Evolutionary conservation across 768 basidiomycete genomes (phyloP), one percentile per base, ranked within the genome.

Genomic region (Termitomyces bulborhizus): DNA sequence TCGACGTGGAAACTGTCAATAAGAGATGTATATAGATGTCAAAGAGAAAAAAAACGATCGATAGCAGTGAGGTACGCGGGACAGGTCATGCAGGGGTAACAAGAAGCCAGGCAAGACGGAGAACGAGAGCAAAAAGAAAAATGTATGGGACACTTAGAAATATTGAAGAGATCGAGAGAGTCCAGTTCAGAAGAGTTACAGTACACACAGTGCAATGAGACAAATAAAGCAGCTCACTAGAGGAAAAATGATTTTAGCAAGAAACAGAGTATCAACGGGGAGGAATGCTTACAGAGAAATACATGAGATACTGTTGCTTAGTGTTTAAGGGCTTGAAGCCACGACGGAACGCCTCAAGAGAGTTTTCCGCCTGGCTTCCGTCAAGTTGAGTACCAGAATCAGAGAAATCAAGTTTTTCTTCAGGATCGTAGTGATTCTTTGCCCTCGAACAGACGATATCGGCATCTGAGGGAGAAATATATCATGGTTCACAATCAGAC

Each of bases 381-480:
- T 77, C 76, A 37, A 69, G 55, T 29, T 79, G 73, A 1, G 81
- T 82, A n/a, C 73, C 78, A 0, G 79, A 74, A 12, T 86, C 86
- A 0, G 83, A 81, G 57, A 86, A 75, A 60, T 85, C 80, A 0
- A 88, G 59, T 6, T 70, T 65, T n/a, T 72, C 73, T 18, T 76
- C 71, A 1, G 90, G 88, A 55, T 85, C 81, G 60, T 87, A 91
- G 61, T 92, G 89, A 61, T 90, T 88, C 70, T 87, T 90, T 0
- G 89, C 86, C 3, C 90, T 80, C 1, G 86, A 76, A 64, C 90
- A 92, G 18, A 83, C 76, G 16, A 65, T 66, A 53, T 66, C 65
- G 41, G 64, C 64, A 40, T 65, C 64, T 64, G 37, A 26, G 18
- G 29, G 31, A 16, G 1, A 13, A 55, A 37, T 3, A 12, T 16